Percentiles rank a stretch among this genome's conserved stretches.
Evolutionary conservation across 2,329 filamentous ascomycete genomes (phyloP).

Genomic region (Acarospora socialis): DNA sequence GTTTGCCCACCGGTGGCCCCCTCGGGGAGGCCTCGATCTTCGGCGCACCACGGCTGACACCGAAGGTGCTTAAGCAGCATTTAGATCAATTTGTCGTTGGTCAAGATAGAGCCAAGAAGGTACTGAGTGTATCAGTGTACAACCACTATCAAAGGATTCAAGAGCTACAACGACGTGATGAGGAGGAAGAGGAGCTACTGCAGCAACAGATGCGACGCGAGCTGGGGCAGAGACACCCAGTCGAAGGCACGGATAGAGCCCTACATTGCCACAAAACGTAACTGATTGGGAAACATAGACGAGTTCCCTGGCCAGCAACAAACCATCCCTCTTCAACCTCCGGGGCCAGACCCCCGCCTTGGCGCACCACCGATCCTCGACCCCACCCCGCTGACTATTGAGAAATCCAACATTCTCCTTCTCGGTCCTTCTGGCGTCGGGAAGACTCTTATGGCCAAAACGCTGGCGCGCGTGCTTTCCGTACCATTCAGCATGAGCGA

Average conservation of each 20-base stretch:
- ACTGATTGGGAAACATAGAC: slow-evolving; percentile 29
- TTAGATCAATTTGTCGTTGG: slow-evolving; percentile 94
- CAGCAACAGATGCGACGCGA: slow-evolving; percentile 60
- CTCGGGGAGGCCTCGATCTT: slow-evolving; percentile 43
- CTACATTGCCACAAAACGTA: background rate
- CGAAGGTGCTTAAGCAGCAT: slow-evolving; percentile 63
- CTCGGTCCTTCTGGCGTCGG: slow-evolving; percentile 89
- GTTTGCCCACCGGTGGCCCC: slow-evolving; percentile 47
- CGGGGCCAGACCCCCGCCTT: slow-evolving; percentile 15
- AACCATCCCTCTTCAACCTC: slow-evolving; percentile 29
- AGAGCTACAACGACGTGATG: slow-evolving; percentile 57
- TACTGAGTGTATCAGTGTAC: slow-evolving; percentile 82
- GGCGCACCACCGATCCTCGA: slow-evolving; percentile 36
- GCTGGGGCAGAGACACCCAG: slow-evolving; percentile 53
- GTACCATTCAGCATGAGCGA: slow-evolving; percentile 93
- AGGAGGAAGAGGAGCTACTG: slow-evolving; percentile 61
- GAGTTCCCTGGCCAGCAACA: slow-evolving; percentile 49
- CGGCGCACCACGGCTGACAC: slow-evolving; percentile 45
- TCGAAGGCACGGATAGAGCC: slow-evolving; percentile 49
- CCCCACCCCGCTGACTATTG: slow-evolving; percentile 54
- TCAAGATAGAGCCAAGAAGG: slow-evolving; percentile 83
- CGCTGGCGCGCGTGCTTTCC: slow-evolving; percentile 79
- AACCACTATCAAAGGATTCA: slow-evolving; percentile 90
- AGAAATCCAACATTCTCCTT: slow-evolving; percentile 88
- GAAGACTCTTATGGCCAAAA: slow-evolving; percentile 88